A percentile compares a stretch with the other conserved stretches of the same genome.
phyloP scores from a whole-genome alignment of 495 filamentous ascomycete species.

The Hypomontagnella submonticulosa region DNA sequence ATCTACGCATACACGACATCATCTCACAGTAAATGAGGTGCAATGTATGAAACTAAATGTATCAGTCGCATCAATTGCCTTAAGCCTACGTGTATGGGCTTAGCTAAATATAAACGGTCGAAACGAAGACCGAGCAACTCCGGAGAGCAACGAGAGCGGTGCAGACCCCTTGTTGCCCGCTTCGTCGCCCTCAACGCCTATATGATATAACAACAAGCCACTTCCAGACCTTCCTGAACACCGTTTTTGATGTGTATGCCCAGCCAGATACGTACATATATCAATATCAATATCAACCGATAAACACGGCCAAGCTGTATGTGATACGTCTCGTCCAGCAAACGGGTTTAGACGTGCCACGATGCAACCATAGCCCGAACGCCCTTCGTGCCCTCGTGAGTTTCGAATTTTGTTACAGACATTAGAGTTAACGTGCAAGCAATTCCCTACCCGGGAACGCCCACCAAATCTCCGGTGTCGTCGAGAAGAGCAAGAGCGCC shows the following conservation, averaged over 20 bases:
- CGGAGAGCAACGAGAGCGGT: slow-evolving; percentile 25
- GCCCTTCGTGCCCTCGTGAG: slow-evolving; percentile 49
- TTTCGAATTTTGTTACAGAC: slow-evolving; percentile 51
- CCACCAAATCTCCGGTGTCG: slow-evolving; percentile 25
- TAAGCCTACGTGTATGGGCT: slow-evolving; percentile 44
- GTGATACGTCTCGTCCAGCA: slow-evolving; percentile 28
- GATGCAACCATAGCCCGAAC: slow-evolving; percentile 48
- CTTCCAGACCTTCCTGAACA: slow-evolving; percentile 38
- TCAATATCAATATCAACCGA: slow-evolving; percentile 42
- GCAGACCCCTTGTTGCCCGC: slow-evolving; percentile 21
- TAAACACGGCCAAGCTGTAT: slow-evolving; percentile 30
- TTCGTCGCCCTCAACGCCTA: slow-evolving; percentile 39
- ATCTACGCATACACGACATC: too few relatives aligned
- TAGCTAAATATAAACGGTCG: slow-evolving; percentile 40
- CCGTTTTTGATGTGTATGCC: slow-evolving; percentile 53
- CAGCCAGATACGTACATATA: slow-evolving; percentile 47
- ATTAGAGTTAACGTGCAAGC: slow-evolving; percentile 35
- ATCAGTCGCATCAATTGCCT: slow-evolving; percentile 13
- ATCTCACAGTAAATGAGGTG: too few relatives aligned
- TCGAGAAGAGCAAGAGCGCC: slow-evolving; percentile 33
- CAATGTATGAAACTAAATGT: too few relatives aligned
- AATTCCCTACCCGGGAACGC: slow-evolving; percentile 13
- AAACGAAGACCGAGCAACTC: slow-evolving; percentile 34
- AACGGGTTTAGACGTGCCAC: slow-evolving; percentile 38
- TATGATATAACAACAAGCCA: slow-evolving; percentile 13